Evolutionary conservation across 129 eudicot genomes (phyloP).

Genomic region (Pittosporum tobira): DNA sequence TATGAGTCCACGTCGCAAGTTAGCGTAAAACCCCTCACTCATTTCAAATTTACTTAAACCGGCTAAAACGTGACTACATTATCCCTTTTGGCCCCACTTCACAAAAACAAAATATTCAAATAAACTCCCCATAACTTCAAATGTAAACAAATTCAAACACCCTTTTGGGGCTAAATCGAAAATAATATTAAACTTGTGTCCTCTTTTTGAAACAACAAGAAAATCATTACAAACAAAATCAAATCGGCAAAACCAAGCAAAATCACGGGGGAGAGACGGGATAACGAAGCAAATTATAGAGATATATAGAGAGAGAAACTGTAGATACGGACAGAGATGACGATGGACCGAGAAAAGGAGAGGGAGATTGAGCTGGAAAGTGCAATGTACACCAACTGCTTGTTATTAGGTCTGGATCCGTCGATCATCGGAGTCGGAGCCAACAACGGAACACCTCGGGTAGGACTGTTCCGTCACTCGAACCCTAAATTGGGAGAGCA

Average conservation of each 20-base stretch:
- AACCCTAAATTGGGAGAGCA: slow-evolving; percentile 99
- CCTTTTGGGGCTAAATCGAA: neutral
- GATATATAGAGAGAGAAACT: slow-evolving; percentile 20
- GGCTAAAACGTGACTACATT: no score
- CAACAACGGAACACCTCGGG: slow-evolving; percentile 66
- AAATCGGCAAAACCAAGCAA: slow-evolving; percentile 13
- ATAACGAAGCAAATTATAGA: slow-evolving; percentile 9
- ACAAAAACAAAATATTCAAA: no score
- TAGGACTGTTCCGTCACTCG: slow-evolving; percentile 95
- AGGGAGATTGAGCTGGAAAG: slow-evolving; percentile 95
- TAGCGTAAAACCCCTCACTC: no score
- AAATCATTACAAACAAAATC: slow-evolving; percentile 14
- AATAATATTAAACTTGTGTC: neutral
- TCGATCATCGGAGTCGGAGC: slow-evolving; percentile 68
- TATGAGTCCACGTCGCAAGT: no score
- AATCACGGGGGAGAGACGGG: neutral
- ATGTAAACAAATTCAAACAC: no score
- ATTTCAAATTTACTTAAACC: no score
- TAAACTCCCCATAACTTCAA: no score
- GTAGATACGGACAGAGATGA: slow-evolving; percentile 44
- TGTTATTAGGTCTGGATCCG: slow-evolving; percentile 92
- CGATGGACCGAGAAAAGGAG: slow-evolving; percentile 97
- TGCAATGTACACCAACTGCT: slow-evolving; percentile 96
- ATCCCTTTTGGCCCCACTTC: no score
- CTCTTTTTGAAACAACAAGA: neutral